Conservation (phyloP, 2,329 filamentous ascomycete genomes). For the Aspergillus phoenicis region DNA sequence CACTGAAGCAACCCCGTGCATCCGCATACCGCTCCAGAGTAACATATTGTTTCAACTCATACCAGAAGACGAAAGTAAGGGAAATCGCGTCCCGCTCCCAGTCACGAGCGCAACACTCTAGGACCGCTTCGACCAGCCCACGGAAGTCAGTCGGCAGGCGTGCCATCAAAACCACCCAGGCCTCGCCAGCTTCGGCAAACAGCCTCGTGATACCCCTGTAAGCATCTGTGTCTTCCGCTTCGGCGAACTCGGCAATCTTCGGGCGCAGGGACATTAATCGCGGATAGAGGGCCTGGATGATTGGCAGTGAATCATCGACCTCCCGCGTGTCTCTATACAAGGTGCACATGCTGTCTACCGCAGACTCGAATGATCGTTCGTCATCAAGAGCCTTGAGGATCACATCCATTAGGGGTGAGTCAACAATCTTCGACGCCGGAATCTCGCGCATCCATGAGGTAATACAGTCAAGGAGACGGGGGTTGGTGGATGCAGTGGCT, state of each 20-base stretch:
- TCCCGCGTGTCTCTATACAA: constrained; percentile 91
- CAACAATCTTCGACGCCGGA: constrained; percentile 77
- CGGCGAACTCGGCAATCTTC: constrained; percentile 72
- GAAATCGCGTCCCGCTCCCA: constrained; percentile 88
- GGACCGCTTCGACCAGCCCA: constrained; percentile 80
- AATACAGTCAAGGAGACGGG: constrained; percentile 89
- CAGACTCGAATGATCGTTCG: constrained; percentile 79
- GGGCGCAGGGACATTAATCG: constrained; percentile 74
- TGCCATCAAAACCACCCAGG: constrained; percentile 91
- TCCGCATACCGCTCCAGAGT: constrained; percentile 87
- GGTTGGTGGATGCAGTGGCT: constrained; percentile 80
- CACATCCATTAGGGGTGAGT: constrained; percentile 79
- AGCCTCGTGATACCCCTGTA: constrained; percentile 88
- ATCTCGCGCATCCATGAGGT: constrained; percentile 97
- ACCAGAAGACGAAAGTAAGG: constrained; percentile 97
- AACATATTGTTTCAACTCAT: constrained; percentile 94
- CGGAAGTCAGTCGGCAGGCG: constrained; percentile 80
- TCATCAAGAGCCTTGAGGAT: constrained; percentile 76
- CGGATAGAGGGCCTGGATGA: constrained; percentile 81
- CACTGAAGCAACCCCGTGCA: constrained; percentile 73
- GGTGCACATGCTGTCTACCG: constrained; percentile 88
- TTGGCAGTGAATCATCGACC: constrained; percentile 82
- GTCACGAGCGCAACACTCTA: constrained; percentile 89
- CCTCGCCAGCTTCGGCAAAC: constrained; percentile 88
- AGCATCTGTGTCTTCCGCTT: constrained; percentile 79